Percentiles rank a stretch among this genome's conserved stretches.
These are phyloP conservation scores for Mucuna pruriens DNA, from an alignment of 306 rosid genomes.

Conservation along the genomic window DNA sequence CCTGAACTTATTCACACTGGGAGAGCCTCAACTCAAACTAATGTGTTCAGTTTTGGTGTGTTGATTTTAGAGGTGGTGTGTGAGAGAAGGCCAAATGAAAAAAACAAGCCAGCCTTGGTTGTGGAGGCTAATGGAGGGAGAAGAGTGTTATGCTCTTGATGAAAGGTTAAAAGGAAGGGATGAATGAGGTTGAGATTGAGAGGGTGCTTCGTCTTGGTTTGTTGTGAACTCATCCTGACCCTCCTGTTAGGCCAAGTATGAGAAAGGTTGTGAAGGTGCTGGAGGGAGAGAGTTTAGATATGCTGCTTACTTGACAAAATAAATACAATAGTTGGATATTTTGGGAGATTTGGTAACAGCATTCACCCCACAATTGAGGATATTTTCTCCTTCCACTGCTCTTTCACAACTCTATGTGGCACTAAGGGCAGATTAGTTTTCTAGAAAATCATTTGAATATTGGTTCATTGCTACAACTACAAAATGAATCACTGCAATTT, in stretches of 20 bases:
- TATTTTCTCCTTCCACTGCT: slow-evolving; percentile 1
- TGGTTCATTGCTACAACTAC: background rate
- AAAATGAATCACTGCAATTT: slow-evolving; percentile 2
- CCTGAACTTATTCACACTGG: slow-evolving; percentile 57
- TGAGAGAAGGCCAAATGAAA: slow-evolving; percentile 58
- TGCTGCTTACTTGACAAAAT: slow-evolving; percentile 42
- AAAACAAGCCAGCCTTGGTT: slow-evolving; percentile 56
- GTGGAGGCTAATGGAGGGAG: slow-evolving; percentile 51
- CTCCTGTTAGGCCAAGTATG: slow-evolving; percentile 62
- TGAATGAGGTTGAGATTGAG: slow-evolving; percentile 49
- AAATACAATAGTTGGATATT: slow-evolving; percentile 31
- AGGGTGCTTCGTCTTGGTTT: slow-evolving; percentile 59
- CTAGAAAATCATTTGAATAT: slow-evolving; percentile 5
- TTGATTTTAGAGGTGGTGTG: slow-evolving; percentile 56
- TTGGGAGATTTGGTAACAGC: slow-evolving; percentile 5
- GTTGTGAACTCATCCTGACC: slow-evolving; percentile 57
- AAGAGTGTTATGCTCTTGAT: slow-evolving; percentile 47
- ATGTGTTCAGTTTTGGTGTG: slow-evolving; percentile 64
- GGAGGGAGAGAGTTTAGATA: slow-evolving; percentile 46
- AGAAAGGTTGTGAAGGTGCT: slow-evolving; percentile 57
- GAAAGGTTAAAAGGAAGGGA: slow-evolving; percentile 43
- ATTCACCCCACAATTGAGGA: slow-evolving; percentile 53
- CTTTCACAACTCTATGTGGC: slow-evolving; percentile 34
- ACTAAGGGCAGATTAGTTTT: slow-evolving; percentile 43
- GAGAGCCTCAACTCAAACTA: slow-evolving; percentile 50